phyloP scores from a whole-genome alignment of 208 protist species.

The Crithidia mellificae region DNA sequence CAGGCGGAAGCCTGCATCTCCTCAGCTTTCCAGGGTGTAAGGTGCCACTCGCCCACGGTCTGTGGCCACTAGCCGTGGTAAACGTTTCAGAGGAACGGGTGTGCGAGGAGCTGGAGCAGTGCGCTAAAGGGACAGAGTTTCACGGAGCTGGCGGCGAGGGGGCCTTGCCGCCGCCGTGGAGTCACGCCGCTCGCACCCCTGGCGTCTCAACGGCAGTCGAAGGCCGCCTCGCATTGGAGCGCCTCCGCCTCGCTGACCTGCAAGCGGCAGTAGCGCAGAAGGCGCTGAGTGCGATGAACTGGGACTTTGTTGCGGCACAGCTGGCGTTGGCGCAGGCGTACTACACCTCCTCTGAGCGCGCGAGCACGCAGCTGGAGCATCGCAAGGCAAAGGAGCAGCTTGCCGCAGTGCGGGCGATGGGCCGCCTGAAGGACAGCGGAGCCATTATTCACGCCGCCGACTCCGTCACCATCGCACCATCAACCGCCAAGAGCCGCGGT shows the following conservation, averaged over 20 bases:
- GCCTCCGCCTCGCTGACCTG: constrained; percentile 19
- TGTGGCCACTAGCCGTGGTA: constrained; percentile 84
- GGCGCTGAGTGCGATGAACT: constrained; percentile 56
- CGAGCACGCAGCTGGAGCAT: constrained; percentile 20
- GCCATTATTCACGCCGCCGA: constrained; percentile 51
- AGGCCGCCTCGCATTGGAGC: not conserved
- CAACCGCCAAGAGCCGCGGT: not conserved
- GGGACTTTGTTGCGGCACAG: constrained; percentile 71
- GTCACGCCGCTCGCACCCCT: constrained; percentile 54
- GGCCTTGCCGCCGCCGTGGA: constrained; percentile 46
- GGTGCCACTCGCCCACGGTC: constrained; percentile 57
- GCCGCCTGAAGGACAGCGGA: constrained; percentile 55
- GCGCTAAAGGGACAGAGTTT: not conserved
- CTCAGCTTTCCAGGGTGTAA: constrained; percentile 30
- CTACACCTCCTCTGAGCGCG: constrained; percentile 53
- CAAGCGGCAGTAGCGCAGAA: constrained; percentile 26
- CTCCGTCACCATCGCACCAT: constrained; percentile 36
- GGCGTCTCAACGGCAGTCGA: not conserved
- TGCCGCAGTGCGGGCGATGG: constrained; percentile 44
- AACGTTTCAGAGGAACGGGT: constrained; percentile 63
- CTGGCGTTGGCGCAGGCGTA: constrained; percentile 49
- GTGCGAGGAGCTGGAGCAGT: constrained; percentile 29
- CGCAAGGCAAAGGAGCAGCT: constrained; percentile 52
- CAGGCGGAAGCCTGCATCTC: constrained; percentile 58
- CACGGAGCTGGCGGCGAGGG: constrained; percentile 1